Evolutionary conservation across 1,284 basidiomycete species (phyloP).

Genomic region (Puccinia novopanici): DNA sequence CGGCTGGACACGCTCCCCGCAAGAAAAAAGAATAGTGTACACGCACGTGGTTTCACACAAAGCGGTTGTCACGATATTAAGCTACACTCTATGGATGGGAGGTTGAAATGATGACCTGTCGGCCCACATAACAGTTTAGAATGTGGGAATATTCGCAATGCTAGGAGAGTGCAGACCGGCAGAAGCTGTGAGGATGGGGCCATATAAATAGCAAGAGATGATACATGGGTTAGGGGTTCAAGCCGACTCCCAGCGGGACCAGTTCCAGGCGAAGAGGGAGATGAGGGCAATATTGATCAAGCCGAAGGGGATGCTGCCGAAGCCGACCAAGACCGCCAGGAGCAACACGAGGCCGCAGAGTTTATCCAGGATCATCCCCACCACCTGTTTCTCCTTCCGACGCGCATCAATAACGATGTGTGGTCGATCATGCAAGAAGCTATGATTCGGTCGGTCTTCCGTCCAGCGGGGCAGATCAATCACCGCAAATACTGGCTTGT

Average conservation of each 20-base stretch:
- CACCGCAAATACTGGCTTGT: conserved; percentile 59
- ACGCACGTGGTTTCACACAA: too few species aligned
- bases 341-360: conserved; percentile 75
- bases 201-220: background rate
- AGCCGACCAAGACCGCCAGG: conserved; percentile 71
- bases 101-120: too few species aligned
- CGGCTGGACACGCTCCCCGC: too few species aligned
- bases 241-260: background rate
- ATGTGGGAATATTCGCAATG: too few species aligned
- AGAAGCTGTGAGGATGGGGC: too few species aligned
- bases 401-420: conserved; percentile 53
- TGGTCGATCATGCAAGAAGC: conserved; percentile 59
- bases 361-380: conserved; percentile 70
- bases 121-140: too few species aligned
- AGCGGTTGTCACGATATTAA: too few species aligned
- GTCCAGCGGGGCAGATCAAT: conserved; percentile 55
- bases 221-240: background rate
- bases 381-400: conserved; percentile 66
- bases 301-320: conserved; percentile 64
- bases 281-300: conserved; percentile 7
- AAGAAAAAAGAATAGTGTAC: too few species aligned
- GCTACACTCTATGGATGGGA: too few species aligned
- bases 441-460: conserved; percentile 59
- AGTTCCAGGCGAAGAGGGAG: conserved; percentile 14
- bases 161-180: too few species aligned